phyloP scores from a whole-genome alignment of 1,139 yeast genomes.

The Geotrichum candidum region DNA sequence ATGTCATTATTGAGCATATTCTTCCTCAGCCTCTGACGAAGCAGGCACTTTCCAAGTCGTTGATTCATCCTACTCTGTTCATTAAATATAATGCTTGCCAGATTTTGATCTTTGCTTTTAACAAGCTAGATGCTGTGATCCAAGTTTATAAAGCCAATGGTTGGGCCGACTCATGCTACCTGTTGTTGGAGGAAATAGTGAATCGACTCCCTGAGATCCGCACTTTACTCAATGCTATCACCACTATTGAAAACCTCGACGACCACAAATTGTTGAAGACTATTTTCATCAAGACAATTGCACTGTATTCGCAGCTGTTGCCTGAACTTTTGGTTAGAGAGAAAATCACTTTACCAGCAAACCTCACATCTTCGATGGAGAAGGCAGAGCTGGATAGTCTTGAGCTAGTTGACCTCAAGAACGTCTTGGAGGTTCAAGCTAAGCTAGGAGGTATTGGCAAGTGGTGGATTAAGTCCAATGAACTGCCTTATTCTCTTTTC shows the following conservation, averaged over 20 bases:
- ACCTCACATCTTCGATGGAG: slow-evolving; percentile 17
- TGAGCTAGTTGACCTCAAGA: slow-evolving; percentile 31
- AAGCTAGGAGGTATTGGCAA: slow-evolving; percentile 38
- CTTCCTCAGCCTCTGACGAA: slow-evolving; percentile 65
- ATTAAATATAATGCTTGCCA: slow-evolving; percentile 63
- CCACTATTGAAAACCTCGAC: slow-evolving; percentile 31
- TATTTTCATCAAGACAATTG: slow-evolving; percentile 23
- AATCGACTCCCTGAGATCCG: slow-evolving; percentile 46
- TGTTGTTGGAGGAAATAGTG: slow-evolving; percentile 38
- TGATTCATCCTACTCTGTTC: slow-evolving; percentile 50
- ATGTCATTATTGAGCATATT: slow-evolving; percentile 47
- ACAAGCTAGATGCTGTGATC: slow-evolving; percentile 44
- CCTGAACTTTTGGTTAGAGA: slow-evolving; percentile 23
- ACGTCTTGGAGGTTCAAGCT: slow-evolving; percentile 33
- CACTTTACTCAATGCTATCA: slow-evolving; percentile 36
- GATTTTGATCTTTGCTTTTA: slow-evolving; percentile 49
- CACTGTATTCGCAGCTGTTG: slow-evolving; percentile 22
- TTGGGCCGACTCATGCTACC: slow-evolving; percentile 38
- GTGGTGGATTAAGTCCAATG: slow-evolving; percentile 56
- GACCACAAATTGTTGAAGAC: slow-evolving; percentile 38
- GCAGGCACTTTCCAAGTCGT: slow-evolving; percentile 51
- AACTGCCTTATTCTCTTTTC: slow-evolving; percentile 47
- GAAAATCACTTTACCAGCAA: slow-evolving; percentile 23
- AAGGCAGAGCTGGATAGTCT: slow-evolving; percentile 25
- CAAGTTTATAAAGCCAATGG: slow-evolving; percentile 38